Evolutionary conservation across 208 protist genomes (phyloP).

Genomic region (Acanthamoeba triangularis): DNA sequence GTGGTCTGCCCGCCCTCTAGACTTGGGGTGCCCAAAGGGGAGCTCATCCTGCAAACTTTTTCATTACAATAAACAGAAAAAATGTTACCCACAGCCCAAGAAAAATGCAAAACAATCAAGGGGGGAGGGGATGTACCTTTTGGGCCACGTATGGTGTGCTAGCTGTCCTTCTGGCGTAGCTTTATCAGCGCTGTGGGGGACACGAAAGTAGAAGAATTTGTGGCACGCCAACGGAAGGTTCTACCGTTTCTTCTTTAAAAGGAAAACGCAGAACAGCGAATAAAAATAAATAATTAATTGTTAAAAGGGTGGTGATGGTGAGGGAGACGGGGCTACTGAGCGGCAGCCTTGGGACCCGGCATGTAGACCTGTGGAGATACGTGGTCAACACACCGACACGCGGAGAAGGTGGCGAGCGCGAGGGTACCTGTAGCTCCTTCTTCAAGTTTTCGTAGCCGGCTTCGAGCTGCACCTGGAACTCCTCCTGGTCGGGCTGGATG

Average conservation of each 20-base stretch:
- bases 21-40: too few species aligned
- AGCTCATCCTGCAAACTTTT: too few species aligned
- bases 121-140: too few species aligned
- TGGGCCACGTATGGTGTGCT: too few species aligned
- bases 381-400: neutral
- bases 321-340: neutral
- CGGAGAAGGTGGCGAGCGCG: neutral
- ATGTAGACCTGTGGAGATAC: neutral
- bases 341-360: neutral
- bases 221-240: neutral
- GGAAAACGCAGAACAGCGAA: neutral
- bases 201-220: neutral
- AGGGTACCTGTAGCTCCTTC: constrained; percentile 7
- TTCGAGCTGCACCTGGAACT: constrained; percentile 71
- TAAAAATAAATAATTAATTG: neutral
- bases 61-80: too few species aligned
- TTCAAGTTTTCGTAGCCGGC: constrained; percentile 63
- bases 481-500: constrained; percentile 58
- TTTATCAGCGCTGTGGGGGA: too few species aligned
- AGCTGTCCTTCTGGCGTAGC: too few species aligned
- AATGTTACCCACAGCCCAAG: too few species aligned
- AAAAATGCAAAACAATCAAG: too few species aligned
- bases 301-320: neutral
- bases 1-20: too few species aligned
- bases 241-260: neutral